Conservation (phyloP, 805 yeast species). For the Kazachstania taianensis region DNA sequence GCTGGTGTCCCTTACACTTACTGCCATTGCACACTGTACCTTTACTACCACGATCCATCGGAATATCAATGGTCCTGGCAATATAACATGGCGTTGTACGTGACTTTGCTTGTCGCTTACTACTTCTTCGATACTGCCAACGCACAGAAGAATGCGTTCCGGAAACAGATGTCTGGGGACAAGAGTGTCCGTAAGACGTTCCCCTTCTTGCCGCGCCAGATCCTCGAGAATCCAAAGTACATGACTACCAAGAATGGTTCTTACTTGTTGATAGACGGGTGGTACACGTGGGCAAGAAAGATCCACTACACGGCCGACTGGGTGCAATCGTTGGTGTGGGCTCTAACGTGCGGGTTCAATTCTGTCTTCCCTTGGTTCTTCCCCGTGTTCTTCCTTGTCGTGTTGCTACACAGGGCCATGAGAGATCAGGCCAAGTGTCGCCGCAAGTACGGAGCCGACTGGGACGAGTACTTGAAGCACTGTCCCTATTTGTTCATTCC, state of each 20-base stretch:
- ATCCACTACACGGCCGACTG: conserved; percentile 93
- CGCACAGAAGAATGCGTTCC: conserved; percentile 89
- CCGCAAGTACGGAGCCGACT: conserved; percentile 86
- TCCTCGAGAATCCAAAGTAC: conserved; percentile 73
- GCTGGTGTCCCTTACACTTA: conserved; percentile 98
- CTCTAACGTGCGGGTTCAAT: conserved; percentile 74
- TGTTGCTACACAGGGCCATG: conserved; percentile 75
- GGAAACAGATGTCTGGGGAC: conserved; percentile 78
- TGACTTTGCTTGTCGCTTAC: conserved; percentile 57
- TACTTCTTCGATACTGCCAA: conserved; percentile 91
- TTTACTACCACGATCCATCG: conserved; percentile 72
- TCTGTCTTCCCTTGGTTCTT: conserved; percentile 94
- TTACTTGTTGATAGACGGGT: conserved; percentile 78
- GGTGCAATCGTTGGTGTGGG: conserved; percentile 85
- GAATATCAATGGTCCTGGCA: conserved; percentile 66
- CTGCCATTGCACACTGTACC: conserved; percentile 82
- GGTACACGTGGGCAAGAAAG: conserved; percentile 91
- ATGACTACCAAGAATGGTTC: conserved; percentile 82
- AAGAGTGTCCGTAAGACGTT: conserved; percentile 67
- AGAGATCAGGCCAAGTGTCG: conserved; percentile 83
- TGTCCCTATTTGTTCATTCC: conserved; percentile 94
- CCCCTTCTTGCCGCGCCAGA: conserved; percentile 85
- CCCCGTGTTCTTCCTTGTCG: conserved; percentile 83
- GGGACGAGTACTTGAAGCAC: conserved; percentile 74
- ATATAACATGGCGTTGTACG: conserved; percentile 50